Conservation (phyloP, 164 flowering plant species). For the Platanus orientalis region DNA sequence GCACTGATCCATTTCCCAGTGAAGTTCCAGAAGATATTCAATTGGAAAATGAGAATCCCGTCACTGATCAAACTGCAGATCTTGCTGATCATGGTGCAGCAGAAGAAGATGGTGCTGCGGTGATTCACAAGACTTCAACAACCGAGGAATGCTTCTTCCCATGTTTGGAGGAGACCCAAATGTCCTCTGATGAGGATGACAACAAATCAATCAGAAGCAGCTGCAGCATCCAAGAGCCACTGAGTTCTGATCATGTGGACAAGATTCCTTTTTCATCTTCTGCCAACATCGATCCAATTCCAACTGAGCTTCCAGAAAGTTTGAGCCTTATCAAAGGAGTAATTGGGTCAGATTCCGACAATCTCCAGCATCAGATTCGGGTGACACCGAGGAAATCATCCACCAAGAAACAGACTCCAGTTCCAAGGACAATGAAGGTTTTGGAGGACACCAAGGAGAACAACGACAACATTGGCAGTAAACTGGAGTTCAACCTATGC, state of each 20-base stretch:
- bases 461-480: slow-evolving; percentile 9
- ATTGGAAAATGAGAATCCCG: background rate
- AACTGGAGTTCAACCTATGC: too few relatives aligned
- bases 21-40: background rate
- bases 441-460: slow-evolving; percentile 31
- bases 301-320: background rate
- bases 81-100: background rate
- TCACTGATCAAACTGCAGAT: background rate
- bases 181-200: background rate
- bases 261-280: too few relatives aligned
- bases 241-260: too few relatives aligned
- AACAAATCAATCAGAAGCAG: too few relatives aligned
- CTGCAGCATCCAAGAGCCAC: too few relatives aligned
- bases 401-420: slow-evolving; percentile 13
- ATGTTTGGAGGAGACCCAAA: background rate
- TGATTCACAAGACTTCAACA: background rate
- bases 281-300: background rate
- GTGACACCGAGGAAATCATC: slow-evolving; percentile 20
- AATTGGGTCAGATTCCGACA: background rate
- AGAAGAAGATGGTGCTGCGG: background rate
- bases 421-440: slow-evolving; percentile 11
- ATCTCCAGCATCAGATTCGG: slow-evolving; percentile 3
- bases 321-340: slow-evolving; percentile 3
- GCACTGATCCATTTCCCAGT: background rate
- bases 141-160: background rate